A percentile compares a stretch with the other conserved stretches of the same genome.
phyloP scores from a whole-genome alignment of 2,329 filamentous ascomycete genomes.

The Dothideomycetes sp. region DNA sequence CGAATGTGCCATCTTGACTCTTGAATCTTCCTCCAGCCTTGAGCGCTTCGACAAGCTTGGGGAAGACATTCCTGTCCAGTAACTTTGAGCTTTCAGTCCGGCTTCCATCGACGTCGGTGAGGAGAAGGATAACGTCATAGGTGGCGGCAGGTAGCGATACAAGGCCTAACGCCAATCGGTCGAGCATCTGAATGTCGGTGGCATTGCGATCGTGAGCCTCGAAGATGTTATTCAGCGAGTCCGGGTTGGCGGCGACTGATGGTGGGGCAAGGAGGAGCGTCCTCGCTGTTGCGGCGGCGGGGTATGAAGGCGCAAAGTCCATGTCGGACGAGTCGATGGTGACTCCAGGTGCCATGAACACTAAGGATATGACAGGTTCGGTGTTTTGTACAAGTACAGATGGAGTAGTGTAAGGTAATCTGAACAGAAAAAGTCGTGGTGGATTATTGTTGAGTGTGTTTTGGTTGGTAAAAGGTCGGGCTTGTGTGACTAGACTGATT shows the following conservation, averaged over 20 bases:
- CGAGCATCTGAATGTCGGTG: conserved; percentile 95
- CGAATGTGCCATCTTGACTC: conserved; percentile 57
- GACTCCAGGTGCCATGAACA: conserved; percentile 26
- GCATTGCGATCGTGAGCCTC: conserved; percentile 59
- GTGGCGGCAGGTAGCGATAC: conserved; percentile 63
- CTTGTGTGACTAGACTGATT: background rate
- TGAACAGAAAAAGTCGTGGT: background rate
- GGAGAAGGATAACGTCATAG: conserved; percentile 76
- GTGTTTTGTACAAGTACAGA: too few species aligned
- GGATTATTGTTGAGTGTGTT: background rate
- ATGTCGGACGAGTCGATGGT: conserved; percentile 28
- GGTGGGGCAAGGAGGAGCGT: conserved; percentile 84
- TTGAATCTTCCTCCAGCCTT: conserved; percentile 56
- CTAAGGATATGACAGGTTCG: background rate
- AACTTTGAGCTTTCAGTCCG: conserved; percentile 53
- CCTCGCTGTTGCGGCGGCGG: conserved; percentile 32
- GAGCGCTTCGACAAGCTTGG: conserved; percentile 57
- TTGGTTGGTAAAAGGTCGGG: background rate
- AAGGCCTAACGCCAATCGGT: conserved; percentile 74
- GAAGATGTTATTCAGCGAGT: conserved; percentile 61
- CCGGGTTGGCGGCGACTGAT: conserved; percentile 75
- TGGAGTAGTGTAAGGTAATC: too few species aligned
- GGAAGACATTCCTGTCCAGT: conserved; percentile 57
- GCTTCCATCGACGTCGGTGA: conserved; percentile 65
- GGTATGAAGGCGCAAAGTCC: conserved; percentile 12